Conservation (phyloP, 2,329 filamentous ascomycete species). For the Xylaria arbuscula region DNA sequence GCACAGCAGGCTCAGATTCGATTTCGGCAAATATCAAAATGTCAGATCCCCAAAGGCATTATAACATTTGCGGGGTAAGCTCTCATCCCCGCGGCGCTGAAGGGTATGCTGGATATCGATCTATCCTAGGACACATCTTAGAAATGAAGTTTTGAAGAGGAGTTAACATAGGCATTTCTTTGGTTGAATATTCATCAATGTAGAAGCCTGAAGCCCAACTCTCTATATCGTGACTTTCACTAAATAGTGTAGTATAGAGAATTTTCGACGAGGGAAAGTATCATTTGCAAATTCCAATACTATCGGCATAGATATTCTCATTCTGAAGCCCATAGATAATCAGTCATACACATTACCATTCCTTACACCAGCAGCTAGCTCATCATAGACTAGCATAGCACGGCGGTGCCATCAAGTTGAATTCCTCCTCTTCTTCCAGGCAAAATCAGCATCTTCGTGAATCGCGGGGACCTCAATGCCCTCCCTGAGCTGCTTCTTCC, state of each 20-base stretch:
- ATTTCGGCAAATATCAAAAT: constrained; percentile 43
- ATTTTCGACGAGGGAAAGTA: neutral
- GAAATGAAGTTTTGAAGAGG: neutral
- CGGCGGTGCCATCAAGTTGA: constrained; percentile 38
- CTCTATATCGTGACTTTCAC: neutral
- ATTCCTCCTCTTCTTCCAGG: constrained; percentile 46
- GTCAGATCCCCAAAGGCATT: constrained; percentile 22
- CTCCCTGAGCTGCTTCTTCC: constrained; percentile 59
- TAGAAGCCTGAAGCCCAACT: neutral
- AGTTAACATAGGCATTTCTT: neutral
- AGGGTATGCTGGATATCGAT: neutral
- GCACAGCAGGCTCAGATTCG: constrained; percentile 5
- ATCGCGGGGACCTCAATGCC: constrained; percentile 56
- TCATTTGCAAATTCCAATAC: neutral
- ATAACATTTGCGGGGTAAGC: constrained; percentile 41
- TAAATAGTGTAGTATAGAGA: neutral
- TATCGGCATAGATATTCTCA: neutral
- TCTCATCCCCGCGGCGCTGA: constrained; percentile 36
- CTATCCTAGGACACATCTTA: neutral
- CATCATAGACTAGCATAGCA: neutral
- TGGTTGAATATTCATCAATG: neutral
- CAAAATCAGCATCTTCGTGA: constrained; percentile 51
- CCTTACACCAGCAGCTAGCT: neutral
- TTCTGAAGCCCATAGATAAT: neutral
- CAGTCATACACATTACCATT: neutral